Evolutionary conservation across 2,329 filamentous ascomycete species (phyloP).

Genomic region (Stagonosporopsis vannaccii): DNA sequence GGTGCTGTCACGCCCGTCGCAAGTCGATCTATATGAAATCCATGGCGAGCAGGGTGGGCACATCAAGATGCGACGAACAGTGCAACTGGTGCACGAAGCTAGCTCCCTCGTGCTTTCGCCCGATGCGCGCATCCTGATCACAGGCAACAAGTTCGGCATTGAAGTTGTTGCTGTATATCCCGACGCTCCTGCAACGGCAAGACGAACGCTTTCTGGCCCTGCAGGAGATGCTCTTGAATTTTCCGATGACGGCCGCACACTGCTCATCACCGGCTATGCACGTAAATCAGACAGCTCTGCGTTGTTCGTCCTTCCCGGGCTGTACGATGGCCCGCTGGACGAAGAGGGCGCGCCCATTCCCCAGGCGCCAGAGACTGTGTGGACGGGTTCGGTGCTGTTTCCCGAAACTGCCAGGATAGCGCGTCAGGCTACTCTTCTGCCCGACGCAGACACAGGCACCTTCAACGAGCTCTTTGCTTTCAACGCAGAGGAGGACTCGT

Average conservation of each 20-base stretch:
- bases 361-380: slow-evolving; percentile 45
- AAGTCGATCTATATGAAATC: slow-evolving; percentile 86
- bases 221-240: slow-evolving; percentile 49
- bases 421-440: slow-evolving; percentile 49
- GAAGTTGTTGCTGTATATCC: slow-evolving; percentile 80
- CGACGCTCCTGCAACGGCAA: slow-evolving; percentile 55
- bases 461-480: slow-evolving; percentile 53
- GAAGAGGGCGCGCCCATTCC: slow-evolving; percentile 51
- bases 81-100: slow-evolving; percentile 80
- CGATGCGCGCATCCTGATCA: slow-evolving; percentile 80
- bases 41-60: slow-evolving; percentile 50
- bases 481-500: slow-evolving; percentile 50
- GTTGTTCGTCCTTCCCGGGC: slow-evolving; percentile 48
- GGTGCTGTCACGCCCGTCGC: slow-evolving; percentile 81
- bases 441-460: slow-evolving; percentile 47
- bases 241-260: slow-evolving; percentile 50
- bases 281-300: slow-evolving; percentile 47
- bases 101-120: slow-evolving; percentile 82
- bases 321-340: slow-evolving; percentile 50
- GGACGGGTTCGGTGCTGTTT: slow-evolving; percentile 52
- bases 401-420: slow-evolving; percentile 49
- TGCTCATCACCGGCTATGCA: slow-evolving; percentile 50
- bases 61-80: slow-evolving; percentile 73
- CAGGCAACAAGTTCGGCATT: slow-evolving; percentile 87
- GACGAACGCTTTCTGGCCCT: slow-evolving; percentile 47